These are phyloP conservation scores for Sclerotinia sclerotiorum DNA, from an alignment of 2,329 filamentous ascomycete genomes.

Conservation along the genomic window DNA sequence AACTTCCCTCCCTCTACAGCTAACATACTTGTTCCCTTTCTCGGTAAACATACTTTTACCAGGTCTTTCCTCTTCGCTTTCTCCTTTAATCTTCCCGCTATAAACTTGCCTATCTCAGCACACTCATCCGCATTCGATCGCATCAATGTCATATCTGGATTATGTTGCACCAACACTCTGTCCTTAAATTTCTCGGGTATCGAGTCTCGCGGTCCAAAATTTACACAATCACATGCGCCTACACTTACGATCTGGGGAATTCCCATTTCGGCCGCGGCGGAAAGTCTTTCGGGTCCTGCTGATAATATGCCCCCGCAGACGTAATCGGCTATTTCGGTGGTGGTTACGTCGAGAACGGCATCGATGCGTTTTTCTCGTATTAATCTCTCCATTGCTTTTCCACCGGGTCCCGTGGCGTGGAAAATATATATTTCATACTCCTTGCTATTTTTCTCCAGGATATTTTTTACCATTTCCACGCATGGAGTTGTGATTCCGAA, in stretches of 20 bases:
- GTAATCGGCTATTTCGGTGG: conserved; percentile 66
- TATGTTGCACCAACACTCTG: conserved; percentile 62
- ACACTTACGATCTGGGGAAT: conserved; percentile 57
- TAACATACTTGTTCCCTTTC: conserved; percentile 61
- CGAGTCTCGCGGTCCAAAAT: conserved; percentile 55
- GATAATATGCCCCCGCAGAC: conserved; percentile 63
- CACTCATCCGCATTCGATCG: conserved; percentile 61
- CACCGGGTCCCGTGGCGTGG: conserved; percentile 68
- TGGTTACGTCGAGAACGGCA: conserved; percentile 69
- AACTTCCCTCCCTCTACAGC: conserved; percentile 55
- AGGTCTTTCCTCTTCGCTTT: conserved; percentile 44
- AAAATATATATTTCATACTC: conserved; percentile 63
- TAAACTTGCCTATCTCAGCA: conserved; percentile 52
- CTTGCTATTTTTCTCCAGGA: conserved; percentile 44
- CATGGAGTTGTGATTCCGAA: conserved; percentile 72
- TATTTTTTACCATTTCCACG: conserved; percentile 54
- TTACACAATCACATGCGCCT: conserved; percentile 47
- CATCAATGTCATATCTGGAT: conserved; percentile 65
- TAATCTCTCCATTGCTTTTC: conserved; percentile 67
- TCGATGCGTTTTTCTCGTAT: conserved; percentile 58
- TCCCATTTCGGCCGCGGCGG: conserved; percentile 55
- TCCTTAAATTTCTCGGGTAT: conserved; percentile 55
- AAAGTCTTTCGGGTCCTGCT: conserved; percentile 57
- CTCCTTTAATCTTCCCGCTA: conserved; percentile 53
- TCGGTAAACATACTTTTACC: conserved; percentile 59